Percentiles rank a stretch among this genome's conserved stretches.
Evolutionary conservation across 1,284 basidiomycete genomes (phyloP).

Genomic region (Hymenochaete sp.): DNA sequence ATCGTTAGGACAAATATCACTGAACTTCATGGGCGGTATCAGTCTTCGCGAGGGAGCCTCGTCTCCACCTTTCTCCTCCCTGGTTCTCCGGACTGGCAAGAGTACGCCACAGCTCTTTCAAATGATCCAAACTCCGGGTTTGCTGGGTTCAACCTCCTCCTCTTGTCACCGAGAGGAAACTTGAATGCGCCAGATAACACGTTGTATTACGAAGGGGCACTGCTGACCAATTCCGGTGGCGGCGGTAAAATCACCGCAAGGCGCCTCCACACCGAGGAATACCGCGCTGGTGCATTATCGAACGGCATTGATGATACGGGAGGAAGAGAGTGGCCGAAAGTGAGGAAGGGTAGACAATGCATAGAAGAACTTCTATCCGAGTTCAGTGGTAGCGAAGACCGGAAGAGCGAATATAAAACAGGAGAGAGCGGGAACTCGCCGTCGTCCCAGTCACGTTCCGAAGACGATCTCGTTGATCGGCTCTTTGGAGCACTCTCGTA

Average conservation of each 20-base stretch:
- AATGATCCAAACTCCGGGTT: slow-evolving; percentile 34
- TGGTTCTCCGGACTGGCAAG: slow-evolving; percentile 31
- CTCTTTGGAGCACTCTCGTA: slow-evolving; percentile 60
- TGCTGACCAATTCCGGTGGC: slow-evolving; percentile 62
- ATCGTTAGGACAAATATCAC: slow-evolving; percentile 73
- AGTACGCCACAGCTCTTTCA: slow-evolving; percentile 36
- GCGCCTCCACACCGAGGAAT: slow-evolving; percentile 39
- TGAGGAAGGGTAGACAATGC: slow-evolving; percentile 43
- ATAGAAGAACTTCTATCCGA: slow-evolving; percentile 34
- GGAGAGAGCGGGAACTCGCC: slow-evolving; percentile 27
- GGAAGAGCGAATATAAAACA: too few species aligned
- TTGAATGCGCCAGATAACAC: slow-evolving; percentile 24
- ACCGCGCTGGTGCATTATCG: slow-evolving; percentile 50
- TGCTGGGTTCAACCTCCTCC: slow-evolving; percentile 71
- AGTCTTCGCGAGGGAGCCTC: slow-evolving; percentile 57
- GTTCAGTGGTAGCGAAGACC: not conserved
- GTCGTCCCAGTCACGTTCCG: slow-evolving; percentile 27
- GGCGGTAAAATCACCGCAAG: slow-evolving; percentile 51
- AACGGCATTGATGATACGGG: slow-evolving; percentile 60
- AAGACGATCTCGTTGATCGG: slow-evolving; percentile 42
- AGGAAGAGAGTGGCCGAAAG: slow-evolving; percentile 61
- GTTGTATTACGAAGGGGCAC: slow-evolving; percentile 40
- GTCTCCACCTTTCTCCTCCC: slow-evolving; percentile 57
- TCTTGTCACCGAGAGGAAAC: slow-evolving; percentile 33
- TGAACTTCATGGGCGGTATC: slow-evolving; percentile 40